phyloP scores from a whole-genome alignment of 768 basidiomycete species.

The Xanthoconium stramineum region DNA sequence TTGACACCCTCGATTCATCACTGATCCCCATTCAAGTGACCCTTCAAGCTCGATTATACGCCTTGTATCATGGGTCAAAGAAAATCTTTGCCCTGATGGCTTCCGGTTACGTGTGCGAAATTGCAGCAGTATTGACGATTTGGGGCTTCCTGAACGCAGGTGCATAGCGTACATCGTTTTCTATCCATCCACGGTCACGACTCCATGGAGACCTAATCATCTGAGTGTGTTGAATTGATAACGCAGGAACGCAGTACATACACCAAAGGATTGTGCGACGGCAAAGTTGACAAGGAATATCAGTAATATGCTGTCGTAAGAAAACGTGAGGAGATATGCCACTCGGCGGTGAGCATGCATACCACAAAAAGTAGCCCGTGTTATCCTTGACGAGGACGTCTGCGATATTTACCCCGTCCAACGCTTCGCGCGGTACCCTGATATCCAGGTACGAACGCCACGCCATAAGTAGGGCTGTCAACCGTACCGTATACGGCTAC shows the following conservation, averaged over 20 bases:
- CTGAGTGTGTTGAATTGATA: no score
- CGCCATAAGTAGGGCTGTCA: no score
- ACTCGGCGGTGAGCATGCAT: neutral
- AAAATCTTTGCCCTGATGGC: constrained; percentile 9
- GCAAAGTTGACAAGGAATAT: neutral
- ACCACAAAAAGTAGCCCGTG: constrained; percentile 16
- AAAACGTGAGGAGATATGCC: neutral
- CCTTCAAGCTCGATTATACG: constrained; percentile 17
- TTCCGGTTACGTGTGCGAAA: constrained; percentile 11
- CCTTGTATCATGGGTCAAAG: constrained; percentile 13
- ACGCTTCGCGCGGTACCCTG: neutral
- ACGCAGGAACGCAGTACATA: no score
- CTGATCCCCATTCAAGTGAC: constrained; percentile 5
- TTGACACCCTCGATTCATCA: neutral
- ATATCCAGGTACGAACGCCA: neutral
- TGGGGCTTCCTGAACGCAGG: constrained; percentile 1
- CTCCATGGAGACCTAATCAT: neutral
- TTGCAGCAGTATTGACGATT: constrained; percentile 2
- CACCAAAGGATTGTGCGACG: constrained; percentile 5
- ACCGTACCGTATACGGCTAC: no score
- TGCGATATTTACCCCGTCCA: constrained; percentile 2
- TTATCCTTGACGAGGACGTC: constrained; percentile 13
- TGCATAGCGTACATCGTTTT: constrained; percentile 1
- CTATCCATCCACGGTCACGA: neutral
- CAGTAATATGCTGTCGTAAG: constrained; percentile 9